Evolutionary conservation across 2,329 filamentous ascomycete species (phyloP).

Genomic region (Aspergillus quadrilineatus): DNA sequence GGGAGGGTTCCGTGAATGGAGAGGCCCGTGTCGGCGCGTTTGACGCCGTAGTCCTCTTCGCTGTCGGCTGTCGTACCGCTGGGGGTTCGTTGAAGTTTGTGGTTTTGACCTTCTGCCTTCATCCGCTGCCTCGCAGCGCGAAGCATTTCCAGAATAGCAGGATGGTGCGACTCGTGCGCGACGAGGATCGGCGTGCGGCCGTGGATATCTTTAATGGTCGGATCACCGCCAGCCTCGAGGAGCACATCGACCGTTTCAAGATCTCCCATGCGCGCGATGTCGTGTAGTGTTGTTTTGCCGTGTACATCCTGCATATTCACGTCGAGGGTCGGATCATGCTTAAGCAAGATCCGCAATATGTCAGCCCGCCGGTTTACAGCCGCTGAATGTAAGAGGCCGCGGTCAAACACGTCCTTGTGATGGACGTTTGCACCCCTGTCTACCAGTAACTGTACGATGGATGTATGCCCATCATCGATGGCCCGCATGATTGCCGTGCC

Average conservation of each 20-base stretch:
- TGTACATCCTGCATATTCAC: conserved; percentile 9
- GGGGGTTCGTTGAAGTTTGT: not conserved
- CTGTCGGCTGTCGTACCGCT: not conserved
- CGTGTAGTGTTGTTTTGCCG: conserved; percentile 11
- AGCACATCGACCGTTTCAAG: conserved; percentile 1
- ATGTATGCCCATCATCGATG: not conserved
- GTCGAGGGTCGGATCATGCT: conserved; percentile 5
- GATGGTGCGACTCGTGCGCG: conserved; percentile 6
- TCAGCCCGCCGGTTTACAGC: conserved; percentile 2
- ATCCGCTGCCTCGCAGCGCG: not conserved
- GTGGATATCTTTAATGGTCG: conserved; percentile 10
- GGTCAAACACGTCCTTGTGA: conserved; percentile 8
- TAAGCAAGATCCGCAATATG: conserved; percentile 3
- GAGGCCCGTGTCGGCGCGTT: not conserved
- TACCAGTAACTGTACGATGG: conserved; percentile 4
- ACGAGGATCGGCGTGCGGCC: conserved; percentile 8
- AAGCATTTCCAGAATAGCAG: not conserved
- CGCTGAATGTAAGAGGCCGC: conserved; percentile 4
- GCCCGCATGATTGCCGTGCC: conserved; percentile 12
- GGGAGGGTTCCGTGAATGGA: not conserved
- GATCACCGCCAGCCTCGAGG: conserved; percentile 6
- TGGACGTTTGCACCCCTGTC: conserved; percentile 4
- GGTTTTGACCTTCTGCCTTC: not conserved
- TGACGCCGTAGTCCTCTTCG: not conserved
- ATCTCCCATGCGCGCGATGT: not conserved